These are phyloP conservation scores for Populus simonii DNA, from an alignment of 345 rosid species.

Conservation along the genomic window DNA sequence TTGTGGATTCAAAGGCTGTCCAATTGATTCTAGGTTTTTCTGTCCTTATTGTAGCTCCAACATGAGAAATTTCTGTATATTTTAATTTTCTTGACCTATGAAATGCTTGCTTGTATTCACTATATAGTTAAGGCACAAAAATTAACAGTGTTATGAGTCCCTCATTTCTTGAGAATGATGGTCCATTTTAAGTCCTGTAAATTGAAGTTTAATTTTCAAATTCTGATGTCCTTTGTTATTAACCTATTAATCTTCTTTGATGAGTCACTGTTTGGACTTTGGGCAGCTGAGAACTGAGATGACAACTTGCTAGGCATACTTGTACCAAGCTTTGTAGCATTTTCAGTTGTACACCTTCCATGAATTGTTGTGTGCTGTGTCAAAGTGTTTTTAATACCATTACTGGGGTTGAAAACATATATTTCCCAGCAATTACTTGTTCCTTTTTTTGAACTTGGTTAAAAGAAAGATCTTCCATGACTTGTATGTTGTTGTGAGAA, in stretches of 20 bases:
- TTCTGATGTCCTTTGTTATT: neutral
- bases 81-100: neutral
- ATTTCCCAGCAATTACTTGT: neutral
- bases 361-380: too few species aligned
- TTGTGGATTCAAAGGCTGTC: neutral
- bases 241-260: neutral
- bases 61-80: too few species aligned
- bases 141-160: neutral
- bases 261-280: neutral
- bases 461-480: neutral
- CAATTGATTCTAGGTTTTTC: neutral
- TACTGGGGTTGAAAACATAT: neutral
- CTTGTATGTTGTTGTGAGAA: neutral
- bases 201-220: neutral
- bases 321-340: neutral
- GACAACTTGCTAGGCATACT: neutral
- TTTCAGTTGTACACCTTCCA: neutral
- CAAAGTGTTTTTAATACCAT: neutral
- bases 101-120: neutral
- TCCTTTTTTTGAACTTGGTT: neutral
- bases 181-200: neutral
- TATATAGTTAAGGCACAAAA: neutral
- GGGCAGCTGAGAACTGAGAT: neutral
- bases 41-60: neutral
- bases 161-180: neutral